Evolutionary conservation across 1,284 basidiomycete species (phyloP).

Genomic region (Somion occarium): DNA sequence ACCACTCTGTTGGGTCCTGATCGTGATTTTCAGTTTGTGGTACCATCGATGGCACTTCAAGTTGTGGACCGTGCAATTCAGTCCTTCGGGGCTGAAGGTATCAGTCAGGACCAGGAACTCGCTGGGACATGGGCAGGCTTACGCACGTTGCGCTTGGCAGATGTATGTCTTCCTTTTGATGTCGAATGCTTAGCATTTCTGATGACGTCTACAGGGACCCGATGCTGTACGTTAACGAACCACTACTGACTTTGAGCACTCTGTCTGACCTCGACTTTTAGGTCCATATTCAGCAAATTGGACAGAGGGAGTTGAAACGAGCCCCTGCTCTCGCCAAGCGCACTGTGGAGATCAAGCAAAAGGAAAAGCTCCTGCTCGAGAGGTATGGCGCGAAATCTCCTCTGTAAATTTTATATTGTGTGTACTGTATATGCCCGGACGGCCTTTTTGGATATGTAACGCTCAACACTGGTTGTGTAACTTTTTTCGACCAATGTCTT

Average conservation of each 20-base stretch:
- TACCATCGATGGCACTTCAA: conserved; percentile 82
- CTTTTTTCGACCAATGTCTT: too few relatives aligned
- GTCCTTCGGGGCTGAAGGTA: conserved; percentile 90
- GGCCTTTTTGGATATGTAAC: too few relatives aligned
- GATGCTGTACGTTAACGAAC: conserved; percentile 52
- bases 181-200: not conserved
- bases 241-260: conserved; percentile 3
- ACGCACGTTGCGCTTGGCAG: conserved; percentile 86
- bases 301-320: conserved; percentile 78
- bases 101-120: conserved; percentile 86
- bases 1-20: not conserved
- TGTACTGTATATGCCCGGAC: too few relatives aligned
- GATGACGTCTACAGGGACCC: conserved; percentile 57
- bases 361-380: conserved; percentile 53
- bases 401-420: conserved; percentile 34
- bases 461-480: too few relatives aligned
- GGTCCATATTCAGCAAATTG: conserved; percentile 95
- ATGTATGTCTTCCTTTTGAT: conserved; percentile 50
- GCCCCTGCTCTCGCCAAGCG: conserved; percentile 52
- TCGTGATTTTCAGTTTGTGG: conserved; percentile 65
- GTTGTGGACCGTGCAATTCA: conserved; percentile 96
- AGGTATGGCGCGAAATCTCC: conserved; percentile 55
- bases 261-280: conserved; percentile 23
- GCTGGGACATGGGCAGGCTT: conserved; percentile 77
- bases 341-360: conserved; percentile 49